A percentile compares a stretch with the other conserved stretches of the same genome.
Conservation (phyloP, 768 basidiomycete species). For the Lentinula aciculospora region DNA sequence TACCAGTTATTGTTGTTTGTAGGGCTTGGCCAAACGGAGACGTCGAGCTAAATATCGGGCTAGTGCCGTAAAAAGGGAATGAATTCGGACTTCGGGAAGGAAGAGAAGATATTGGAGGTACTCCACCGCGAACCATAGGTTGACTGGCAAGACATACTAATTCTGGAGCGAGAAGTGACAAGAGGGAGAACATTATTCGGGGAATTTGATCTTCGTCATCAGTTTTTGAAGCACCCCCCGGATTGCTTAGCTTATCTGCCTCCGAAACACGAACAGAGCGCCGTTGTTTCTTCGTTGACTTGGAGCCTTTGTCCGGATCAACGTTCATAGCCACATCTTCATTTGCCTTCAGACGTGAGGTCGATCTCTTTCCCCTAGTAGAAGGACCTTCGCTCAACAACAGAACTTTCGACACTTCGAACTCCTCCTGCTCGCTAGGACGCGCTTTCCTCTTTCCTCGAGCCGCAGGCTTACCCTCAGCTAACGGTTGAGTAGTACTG, state of each 20-base stretch:
- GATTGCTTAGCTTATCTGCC: neutral
- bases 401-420: neutral
- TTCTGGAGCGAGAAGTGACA: neutral
- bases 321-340: neutral
- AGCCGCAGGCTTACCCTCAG: neutral
- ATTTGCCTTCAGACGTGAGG: neutral
- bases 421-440: neutral
- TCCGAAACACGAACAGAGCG: neutral
- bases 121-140: neutral
- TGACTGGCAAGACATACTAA: constrained; percentile 4
- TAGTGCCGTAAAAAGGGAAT: neutral
- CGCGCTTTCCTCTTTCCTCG: neutral
- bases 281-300: neutral
- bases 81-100: neutral
- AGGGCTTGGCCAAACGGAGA: neutral
- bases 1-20: constrained; percentile 2
- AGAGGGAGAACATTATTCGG: neutral
- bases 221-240: neutral
- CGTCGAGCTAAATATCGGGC: neutral
- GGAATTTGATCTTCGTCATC: neutral
- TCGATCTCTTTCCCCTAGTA: neutral
- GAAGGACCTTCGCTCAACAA: neutral
- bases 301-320: neutral
- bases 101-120: neutral
- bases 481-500: neutral